Conservation (phyloP, 345 rosid species). For the Populus alba region DNA sequence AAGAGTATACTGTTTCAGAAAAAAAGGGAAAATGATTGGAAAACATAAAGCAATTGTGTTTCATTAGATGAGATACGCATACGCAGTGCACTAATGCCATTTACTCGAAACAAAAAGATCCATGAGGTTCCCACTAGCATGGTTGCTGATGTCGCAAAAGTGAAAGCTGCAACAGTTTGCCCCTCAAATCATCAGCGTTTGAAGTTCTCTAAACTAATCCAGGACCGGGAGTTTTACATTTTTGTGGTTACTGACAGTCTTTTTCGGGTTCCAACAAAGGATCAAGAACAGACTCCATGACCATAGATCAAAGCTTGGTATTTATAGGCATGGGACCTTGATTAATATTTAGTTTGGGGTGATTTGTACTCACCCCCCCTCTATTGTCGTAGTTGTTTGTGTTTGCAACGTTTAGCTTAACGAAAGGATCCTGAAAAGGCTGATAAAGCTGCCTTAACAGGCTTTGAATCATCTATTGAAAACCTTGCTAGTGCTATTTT, state of each 20-base stretch:
- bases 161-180: not conserved
- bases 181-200: not conserved
- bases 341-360: too few species aligned
- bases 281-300: not conserved
- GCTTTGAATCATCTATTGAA: too few species aligned
- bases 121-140: not conserved
- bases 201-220: not conserved
- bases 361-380: too few species aligned
- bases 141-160: not conserved
- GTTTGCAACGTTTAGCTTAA: too few species aligned
- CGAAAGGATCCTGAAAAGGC: too few species aligned
- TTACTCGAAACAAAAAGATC: not conserved
- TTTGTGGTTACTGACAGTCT: not conserved
- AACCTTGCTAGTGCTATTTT: too few species aligned
- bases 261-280: not conserved
- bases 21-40: not conserved
- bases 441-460: too few species aligned
- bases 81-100: not conserved
- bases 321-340: too few species aligned
- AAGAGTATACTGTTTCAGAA: not conserved
- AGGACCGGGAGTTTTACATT: constrained; percentile 2
- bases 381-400: too few species aligned
- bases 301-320: not conserved
- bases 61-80: not conserved
- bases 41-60: not conserved